These are phyloP conservation scores for Geum urbanum DNA, from an alignment of 306 rosid genomes.

Conservation along the genomic window DNA sequence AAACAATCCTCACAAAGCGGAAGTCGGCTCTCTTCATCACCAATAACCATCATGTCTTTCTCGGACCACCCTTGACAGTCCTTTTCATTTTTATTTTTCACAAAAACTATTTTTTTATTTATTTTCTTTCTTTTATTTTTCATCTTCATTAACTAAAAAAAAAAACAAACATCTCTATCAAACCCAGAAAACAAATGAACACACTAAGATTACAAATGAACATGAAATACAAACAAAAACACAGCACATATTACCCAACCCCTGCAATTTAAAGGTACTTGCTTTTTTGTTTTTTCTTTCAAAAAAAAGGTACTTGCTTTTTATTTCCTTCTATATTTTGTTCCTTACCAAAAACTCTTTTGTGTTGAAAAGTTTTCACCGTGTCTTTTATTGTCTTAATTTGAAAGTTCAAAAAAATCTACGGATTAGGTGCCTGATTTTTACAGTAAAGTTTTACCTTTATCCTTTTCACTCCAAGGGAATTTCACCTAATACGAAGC, in stretches of 20 bases:
- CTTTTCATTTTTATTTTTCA: background rate
- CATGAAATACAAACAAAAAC: background rate
- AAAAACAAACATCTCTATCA: background rate
- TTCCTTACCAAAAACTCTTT: background rate
- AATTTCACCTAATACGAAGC: background rate
- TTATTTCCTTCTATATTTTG: background rate
- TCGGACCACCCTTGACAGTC: conserved; percentile 13
- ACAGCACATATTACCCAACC: background rate
- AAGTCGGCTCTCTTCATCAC: conserved; percentile 43
- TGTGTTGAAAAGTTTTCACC: no score
- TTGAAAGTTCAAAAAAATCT: no score
- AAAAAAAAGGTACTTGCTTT: conserved; percentile 13
- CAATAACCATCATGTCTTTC: conserved; percentile 33
- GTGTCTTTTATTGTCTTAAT: background rate
- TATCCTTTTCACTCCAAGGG: background rate
- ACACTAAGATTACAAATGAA: background rate
- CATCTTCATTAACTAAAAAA: background rate
- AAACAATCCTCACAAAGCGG: conserved; percentile 48
- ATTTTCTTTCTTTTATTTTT: background rate
- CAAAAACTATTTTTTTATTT: background rate
- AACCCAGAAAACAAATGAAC: conserved; percentile 10
- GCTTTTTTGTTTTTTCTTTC: background rate
- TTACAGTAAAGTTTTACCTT: background rate
- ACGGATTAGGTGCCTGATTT: background rate
- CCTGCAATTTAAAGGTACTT: conserved; percentile 15